Evolutionary conservation across 2,329 filamentous ascomycete genomes (phyloP).

Genomic region (Ceratocystis harringtonii): DNA sequence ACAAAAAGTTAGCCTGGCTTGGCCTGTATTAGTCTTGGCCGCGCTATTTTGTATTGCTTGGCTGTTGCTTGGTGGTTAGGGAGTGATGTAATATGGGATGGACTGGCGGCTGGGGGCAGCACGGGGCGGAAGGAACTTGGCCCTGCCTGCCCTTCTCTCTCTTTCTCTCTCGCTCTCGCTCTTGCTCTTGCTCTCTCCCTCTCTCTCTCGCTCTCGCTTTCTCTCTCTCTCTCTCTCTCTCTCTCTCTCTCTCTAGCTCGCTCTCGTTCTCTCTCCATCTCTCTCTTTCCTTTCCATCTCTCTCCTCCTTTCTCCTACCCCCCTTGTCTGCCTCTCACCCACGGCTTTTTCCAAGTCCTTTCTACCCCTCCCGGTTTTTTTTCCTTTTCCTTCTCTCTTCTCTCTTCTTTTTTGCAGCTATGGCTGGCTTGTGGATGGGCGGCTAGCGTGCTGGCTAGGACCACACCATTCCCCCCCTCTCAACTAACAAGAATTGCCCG

Average conservation of each 20-base stretch:
- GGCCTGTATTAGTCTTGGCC: neutral
- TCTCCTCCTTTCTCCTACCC: neutral
- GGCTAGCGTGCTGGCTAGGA: neutral
- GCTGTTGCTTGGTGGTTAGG: neutral
- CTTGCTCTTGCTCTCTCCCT: neutral
- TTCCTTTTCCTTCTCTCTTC: neutral
- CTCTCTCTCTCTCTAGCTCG: no score
- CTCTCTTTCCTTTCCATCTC: no score
- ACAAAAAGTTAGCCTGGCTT: neutral
- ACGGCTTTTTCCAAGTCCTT: no score
- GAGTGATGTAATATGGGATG: neutral
- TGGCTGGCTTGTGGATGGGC: neutral
- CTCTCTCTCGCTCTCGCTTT: no score
- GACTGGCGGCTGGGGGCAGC: neutral
- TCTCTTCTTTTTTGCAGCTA: slow-evolving; percentile 1
- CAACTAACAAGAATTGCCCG: no score
- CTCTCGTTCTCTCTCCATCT: no score
- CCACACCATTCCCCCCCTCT: no score
- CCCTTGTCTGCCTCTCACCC: neutral
- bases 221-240: no score
- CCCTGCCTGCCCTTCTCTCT: neutral
- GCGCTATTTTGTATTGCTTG: neutral
- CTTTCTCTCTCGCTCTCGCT: neutral
- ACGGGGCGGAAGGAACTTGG: neutral
- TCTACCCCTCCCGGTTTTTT: neutral